phyloP scores from a whole-genome alignment of 2,329 filamentous ascomycete genomes.

The Pseudogymnoascus sp. region DNA sequence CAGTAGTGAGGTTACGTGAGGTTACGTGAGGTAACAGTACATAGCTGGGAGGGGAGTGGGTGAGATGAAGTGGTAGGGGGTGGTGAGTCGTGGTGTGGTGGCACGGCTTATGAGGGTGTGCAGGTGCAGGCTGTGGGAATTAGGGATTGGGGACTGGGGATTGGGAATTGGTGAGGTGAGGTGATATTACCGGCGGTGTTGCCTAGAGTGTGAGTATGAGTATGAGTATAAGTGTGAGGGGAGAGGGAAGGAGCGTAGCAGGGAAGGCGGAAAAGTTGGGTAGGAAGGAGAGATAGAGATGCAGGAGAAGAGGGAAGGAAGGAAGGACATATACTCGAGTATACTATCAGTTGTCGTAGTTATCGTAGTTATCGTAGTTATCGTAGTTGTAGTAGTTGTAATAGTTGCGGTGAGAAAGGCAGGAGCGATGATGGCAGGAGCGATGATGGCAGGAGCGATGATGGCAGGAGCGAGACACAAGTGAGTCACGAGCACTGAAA shows the following conservation, averaged over 20 bases:
- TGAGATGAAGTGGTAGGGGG: not conserved
- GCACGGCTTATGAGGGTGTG: not conserved
- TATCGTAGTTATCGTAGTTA: no score
- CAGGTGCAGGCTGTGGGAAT: not conserved
- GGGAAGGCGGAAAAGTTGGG: not conserved
- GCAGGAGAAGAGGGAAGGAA: not conserved
- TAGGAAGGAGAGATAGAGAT: not conserved
- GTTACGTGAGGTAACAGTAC: not conserved
- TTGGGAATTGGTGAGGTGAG: not conserved
- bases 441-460: not conserved
- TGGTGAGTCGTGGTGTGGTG: not conserved
- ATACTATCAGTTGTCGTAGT: no score
- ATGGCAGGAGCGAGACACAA: no score
- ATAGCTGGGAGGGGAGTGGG: not conserved
- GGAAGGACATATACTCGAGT: not conserved
- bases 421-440: not conserved
- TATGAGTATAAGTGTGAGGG: not conserved
- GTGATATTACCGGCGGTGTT: not conserved
- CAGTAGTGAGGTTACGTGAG: not conserved
- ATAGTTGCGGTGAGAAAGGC: no score
- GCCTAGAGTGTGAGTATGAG: not conserved
- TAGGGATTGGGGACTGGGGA: not conserved
- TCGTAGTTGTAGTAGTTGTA: no score
- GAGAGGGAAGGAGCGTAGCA: not conserved
- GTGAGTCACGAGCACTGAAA: not conserved